phyloP scores from a whole-genome alignment of 228 moss, liverwort and hornwort species.

The Sphagnum fallax region DNA sequence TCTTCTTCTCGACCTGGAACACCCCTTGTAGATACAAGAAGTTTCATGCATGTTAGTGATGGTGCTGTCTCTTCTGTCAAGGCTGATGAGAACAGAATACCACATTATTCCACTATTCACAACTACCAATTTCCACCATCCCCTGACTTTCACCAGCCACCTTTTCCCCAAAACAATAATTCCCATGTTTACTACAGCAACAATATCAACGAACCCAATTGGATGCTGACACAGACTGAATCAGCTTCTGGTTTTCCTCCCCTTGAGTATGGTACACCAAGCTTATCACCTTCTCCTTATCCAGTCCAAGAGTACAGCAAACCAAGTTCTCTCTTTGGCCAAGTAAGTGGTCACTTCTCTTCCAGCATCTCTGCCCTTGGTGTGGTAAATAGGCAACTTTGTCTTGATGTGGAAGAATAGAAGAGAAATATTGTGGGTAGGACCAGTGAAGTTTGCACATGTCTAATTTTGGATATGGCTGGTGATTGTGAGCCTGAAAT shows the following conservation, averaged over 20 bases:
- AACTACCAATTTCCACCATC: neutral
- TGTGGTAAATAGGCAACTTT: neutral
- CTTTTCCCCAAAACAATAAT: slow-evolving; percentile 19
- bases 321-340: slow-evolving; percentile 23
- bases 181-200: slow-evolving; percentile 13
- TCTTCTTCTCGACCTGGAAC: slow-evolving; percentile 3
- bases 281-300: neutral
- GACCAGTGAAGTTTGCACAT: no score
- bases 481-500: neutral
- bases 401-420: neutral
- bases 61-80: slow-evolving; percentile 11
- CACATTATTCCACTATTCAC: neutral
- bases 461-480: no score
- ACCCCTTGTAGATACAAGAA: slow-evolving; percentile 4
- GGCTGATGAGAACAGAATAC: neutral
- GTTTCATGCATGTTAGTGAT: slow-evolving; percentile 15
- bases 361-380: neutral
- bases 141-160: slow-evolving; percentile 1
- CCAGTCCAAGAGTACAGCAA: neutral
- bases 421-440: neutral
- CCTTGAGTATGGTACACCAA: neutral
- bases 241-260: neutral
- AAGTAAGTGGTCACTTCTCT: slow-evolving; percentile 14
- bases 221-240: no score
- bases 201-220: no score